Base-by-base conservation (phyloP, 2,329 filamentous ascomycete genomes). In the Phialemoniopsis sp. region DNA sequence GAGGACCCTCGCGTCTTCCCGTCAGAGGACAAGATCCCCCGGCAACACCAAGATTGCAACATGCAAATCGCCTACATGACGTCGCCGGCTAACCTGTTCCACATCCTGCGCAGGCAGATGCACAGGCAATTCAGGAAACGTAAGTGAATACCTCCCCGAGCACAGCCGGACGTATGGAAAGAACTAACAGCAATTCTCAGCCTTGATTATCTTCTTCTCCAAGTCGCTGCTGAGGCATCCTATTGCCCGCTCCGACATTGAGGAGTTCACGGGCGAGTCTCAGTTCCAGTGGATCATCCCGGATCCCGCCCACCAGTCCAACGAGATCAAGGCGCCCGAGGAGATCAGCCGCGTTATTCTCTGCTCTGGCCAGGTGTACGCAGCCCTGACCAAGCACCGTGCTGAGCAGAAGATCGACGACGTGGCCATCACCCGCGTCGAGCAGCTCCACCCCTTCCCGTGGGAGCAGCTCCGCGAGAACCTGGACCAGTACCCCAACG, bases 1-100 rank as follows among this genome's bases (percentile, higher is more conserved):
- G 93, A 98, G 65, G 93, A 98, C 59, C 90, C 93, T 41, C 87
- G 93, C 48, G 79, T 93, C 55, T 98, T 89, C 82, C 93, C 93
- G 38, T 76, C 81, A 2, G 73, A 78, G 26, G 89, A 95, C 50
- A 96, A 93, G 75, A 80, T 97, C 45, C 84, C 94, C 40, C 89
- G 93, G 53, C 93, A 97, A 68, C 93, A 98, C 73, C 93, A 98
- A 72, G 93, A 98, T 70, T 95, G 89, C 77, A 98, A 98, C 73
- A 95, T 98, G 82, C 93, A 98, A 72, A 86, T 98, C 62, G 89
- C 84, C 40, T 95, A 93, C 75, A 90, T 94, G 81, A 98, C 93
- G n/a, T 87, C 85, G 34, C 93, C 93, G 19, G 79, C 91, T 49
- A 98, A 98, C 68, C 67, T 94, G 62, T 98, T 98, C 84, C 93